These are phyloP conservation scores for Mycena haematopus DNA, from an alignment of 768 basidiomycete species.

Conservation along the genomic window DNA sequence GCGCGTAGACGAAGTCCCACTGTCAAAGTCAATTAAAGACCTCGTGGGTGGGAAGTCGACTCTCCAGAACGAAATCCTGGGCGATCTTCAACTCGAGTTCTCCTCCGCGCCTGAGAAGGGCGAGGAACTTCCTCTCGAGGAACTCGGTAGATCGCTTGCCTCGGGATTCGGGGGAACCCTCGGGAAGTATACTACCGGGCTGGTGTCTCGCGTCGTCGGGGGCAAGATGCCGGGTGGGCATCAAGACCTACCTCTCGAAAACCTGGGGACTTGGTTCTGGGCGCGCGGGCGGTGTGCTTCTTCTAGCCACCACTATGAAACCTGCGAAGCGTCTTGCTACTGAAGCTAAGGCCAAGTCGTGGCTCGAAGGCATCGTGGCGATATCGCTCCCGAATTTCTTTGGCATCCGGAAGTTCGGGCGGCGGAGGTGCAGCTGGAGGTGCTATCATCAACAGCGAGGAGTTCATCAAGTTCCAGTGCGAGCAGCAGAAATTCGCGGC, in stretches of 20 bases:
- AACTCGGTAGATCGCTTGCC: slow-evolving; percentile 85
- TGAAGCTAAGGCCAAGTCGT: slow-evolving; percentile 91
- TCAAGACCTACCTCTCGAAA: slow-evolving; percentile 89
- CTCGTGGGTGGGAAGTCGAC: slow-evolving; percentile 99
- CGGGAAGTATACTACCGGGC: slow-evolving; percentile 91
- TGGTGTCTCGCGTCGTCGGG: slow-evolving; percentile 90
- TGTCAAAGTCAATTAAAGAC: slow-evolving; percentile 96
- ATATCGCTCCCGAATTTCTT: slow-evolving; percentile 85
- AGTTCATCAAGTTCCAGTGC: slow-evolving; percentile 94
- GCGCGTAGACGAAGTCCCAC: slow-evolving; percentile 83
- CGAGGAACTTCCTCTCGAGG: slow-evolving; percentile 94
- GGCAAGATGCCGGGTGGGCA: slow-evolving; percentile 98
- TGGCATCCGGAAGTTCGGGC: slow-evolving; percentile 75
- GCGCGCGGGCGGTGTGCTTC: slow-evolving; percentile 90
- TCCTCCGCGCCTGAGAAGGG: slow-evolving; percentile 96
- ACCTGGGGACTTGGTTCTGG: slow-evolving; percentile 93
- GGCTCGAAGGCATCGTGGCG: slow-evolving; percentile 86
- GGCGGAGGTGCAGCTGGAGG: too few species aligned
- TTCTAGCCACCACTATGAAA: slow-evolving; percentile 91
- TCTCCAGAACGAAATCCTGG: slow-evolving; percentile 97
- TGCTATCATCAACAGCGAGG: slow-evolving; percentile 95
- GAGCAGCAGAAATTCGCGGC: slow-evolving; percentile 92
- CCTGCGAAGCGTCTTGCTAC: slow-evolving; percentile 92
- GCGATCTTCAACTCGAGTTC: slow-evolving; percentile 96
- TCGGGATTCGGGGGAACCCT: slow-evolving; percentile 84